Conservation (phyloP, 352 stramenopile genomes). For the Globisporangium middletonii region DNA sequence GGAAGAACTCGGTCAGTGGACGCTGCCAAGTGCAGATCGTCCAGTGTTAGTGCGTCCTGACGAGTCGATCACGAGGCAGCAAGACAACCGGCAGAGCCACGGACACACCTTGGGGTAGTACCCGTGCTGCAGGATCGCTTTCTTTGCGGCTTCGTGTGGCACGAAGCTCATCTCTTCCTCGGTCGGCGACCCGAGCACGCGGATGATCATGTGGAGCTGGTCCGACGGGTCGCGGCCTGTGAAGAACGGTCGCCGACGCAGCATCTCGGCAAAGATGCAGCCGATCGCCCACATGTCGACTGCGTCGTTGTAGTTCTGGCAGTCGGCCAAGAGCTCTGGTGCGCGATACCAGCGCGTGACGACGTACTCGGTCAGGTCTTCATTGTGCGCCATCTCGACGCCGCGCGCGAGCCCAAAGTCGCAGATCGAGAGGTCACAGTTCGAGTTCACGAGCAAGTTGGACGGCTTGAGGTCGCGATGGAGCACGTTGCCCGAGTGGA, state of each 20-base stretch:
- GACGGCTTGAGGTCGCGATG: slow-evolving; percentile 87
- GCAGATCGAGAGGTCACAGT: slow-evolving; percentile 88
- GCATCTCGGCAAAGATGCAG: slow-evolving; percentile 99
- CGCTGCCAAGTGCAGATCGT: slow-evolving; percentile 21
- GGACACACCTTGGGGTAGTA: slow-evolving; percentile 74
- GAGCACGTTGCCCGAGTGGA: slow-evolving; percentile 96
- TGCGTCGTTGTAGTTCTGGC: slow-evolving; percentile 95
- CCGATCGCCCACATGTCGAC: slow-evolving; percentile 96
- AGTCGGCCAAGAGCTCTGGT: slow-evolving; percentile 82
- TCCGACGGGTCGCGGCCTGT: slow-evolving; percentile 76
- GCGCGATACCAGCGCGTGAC: slow-evolving; percentile 89
- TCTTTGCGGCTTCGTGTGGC: slow-evolving; percentile 87
- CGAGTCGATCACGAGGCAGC: neutral
- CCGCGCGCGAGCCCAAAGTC: slow-evolving; percentile 91
- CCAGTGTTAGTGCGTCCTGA: neutral
- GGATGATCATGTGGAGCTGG: slow-evolving; percentile 83
- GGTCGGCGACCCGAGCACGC: slow-evolving; percentile 91
- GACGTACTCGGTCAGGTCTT: slow-evolving; percentile 86
- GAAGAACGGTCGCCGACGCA: slow-evolving; percentile 92
- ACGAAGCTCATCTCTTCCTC: slow-evolving; percentile 97
- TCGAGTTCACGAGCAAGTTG: slow-evolving; percentile 88
- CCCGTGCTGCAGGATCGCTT: slow-evolving; percentile 76
- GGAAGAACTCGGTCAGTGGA: slow-evolving; percentile 79
- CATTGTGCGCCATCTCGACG: slow-evolving; percentile 80
- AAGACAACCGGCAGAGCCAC: neutral